Percentiles rank a stretch among this genome's conserved stretches.
These are phyloP conservation scores for Aspergillus viridinutans DNA, from an alignment of 2,329 filamentous ascomycete species.

Conservation along the genomic window DNA sequence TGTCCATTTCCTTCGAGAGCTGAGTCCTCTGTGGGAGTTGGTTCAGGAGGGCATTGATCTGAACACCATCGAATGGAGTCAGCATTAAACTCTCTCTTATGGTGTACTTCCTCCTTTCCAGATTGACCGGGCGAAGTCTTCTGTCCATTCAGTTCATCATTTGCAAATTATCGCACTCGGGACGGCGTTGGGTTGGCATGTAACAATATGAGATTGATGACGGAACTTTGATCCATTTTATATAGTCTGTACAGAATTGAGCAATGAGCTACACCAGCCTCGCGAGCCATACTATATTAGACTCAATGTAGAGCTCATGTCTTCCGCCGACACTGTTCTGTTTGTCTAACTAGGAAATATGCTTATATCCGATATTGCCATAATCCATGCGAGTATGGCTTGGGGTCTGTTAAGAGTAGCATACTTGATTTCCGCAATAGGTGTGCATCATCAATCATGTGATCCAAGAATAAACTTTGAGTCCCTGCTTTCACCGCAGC, in stretches of 20 bases:
- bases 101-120: constrained; percentile 8
- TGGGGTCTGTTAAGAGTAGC: too few relatives aligned
- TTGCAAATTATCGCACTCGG: constrained; percentile 13
- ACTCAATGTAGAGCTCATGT: background rate
- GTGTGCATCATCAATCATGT: background rate
- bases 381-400: too few relatives aligned
- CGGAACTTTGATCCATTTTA: constrained; percentile 2
- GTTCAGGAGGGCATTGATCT: constrained; percentile 96
- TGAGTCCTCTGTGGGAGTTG: constrained; percentile 94
- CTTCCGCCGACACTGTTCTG: background rate
- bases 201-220: constrained; percentile 16
- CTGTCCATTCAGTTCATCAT: constrained; percentile 3
- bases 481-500: constrained; percentile 15
- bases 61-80: constrained; percentile 96
- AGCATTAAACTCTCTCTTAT: constrained; percentile 53
- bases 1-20: constrained; percentile 86
- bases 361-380: background rate
- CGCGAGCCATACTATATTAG: background rate
- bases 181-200: constrained; percentile 24
- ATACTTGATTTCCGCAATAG: too few relatives aligned
- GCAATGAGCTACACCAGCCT: background rate
- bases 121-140: constrained; percentile 3
- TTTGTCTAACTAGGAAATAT: background rate
- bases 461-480: background rate
- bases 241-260: constrained; percentile 18